Evolutionary conservation across 2,329 filamentous ascomycete species (phyloP).

Genomic region (Ophiostoma sp.): DNA sequence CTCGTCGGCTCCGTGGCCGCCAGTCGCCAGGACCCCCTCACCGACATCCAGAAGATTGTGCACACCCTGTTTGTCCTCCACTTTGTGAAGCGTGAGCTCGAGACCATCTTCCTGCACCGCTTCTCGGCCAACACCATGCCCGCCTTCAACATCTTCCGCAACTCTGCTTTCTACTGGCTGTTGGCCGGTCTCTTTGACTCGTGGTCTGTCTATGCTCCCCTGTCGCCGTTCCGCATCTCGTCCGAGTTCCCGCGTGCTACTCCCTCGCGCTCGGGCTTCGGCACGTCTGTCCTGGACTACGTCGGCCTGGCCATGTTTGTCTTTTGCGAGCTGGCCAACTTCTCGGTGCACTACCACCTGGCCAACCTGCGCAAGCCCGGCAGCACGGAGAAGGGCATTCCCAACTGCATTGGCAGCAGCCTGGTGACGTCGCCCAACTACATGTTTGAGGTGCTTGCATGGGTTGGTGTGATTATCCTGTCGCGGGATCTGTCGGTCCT

Average conservation of each 20-base stretch:
- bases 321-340: conserved; percentile 75
- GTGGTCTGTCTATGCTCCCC: conserved; percentile 77
- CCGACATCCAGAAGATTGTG: conserved; percentile 64
- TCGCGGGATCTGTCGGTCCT: conserved; percentile 73
- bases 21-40: conserved; percentile 38
- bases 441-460: conserved; percentile 83
- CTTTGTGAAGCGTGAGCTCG: conserved; percentile 91
- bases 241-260: conserved; percentile 20
- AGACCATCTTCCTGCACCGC: conserved; percentile 90
- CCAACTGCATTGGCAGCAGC: conserved; percentile 74
- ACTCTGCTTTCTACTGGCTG: conserved; percentile 91
- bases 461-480: conserved; percentile 75
- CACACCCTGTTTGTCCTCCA: conserved; percentile 72
- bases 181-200: conserved; percentile 75
- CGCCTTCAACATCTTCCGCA: conserved; percentile 83
- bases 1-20: conserved; percentile 31
- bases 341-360: conserved; percentile 73
- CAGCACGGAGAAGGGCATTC: conserved; percentile 82
- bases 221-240: conserved; percentile 50
- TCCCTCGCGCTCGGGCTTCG: conserved; percentile 28
- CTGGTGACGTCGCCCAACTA: conserved; percentile 96
- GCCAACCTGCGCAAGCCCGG: conserved; percentile 70
- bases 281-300: conserved; percentile 49
- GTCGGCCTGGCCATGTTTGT: conserved; percentile 65
- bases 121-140: conserved; percentile 97